phyloP scores from a whole-genome alignment of 2,329 filamentous ascomycete species.

The Aschersonia sp. region DNA sequence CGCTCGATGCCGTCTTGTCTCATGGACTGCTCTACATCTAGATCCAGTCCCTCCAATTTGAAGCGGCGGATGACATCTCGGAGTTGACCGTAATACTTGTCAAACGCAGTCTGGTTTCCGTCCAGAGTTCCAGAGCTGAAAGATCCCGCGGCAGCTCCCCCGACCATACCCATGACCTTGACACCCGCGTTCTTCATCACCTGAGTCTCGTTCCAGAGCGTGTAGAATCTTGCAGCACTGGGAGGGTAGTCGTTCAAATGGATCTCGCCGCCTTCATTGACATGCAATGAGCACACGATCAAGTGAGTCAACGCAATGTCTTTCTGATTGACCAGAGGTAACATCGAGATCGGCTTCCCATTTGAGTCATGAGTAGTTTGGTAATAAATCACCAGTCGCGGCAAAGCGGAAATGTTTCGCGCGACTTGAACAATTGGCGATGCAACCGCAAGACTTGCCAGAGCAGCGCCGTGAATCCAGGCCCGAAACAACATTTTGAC shows the following conservation, averaged over 20 bases:
- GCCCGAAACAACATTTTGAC: neutral
- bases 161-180: constrained; percentile 71
- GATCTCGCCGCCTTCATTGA: constrained; percentile 51
- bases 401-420: constrained; percentile 5
- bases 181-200: constrained; percentile 57
- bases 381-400: constrained; percentile 32
- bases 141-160: constrained; percentile 63
- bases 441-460: neutral
- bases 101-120: constrained; percentile 44
- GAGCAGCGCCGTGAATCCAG: neutral
- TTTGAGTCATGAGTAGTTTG: constrained; percentile 27
- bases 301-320: constrained; percentile 51
- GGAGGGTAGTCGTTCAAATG: constrained; percentile 67
- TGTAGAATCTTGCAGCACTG: constrained; percentile 44
- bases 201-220: constrained; percentile 61
- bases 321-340: constrained; percentile 25
- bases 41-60: constrained; percentile 51
- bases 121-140: constrained; percentile 35
- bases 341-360: constrained; percentile 30
- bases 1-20: constrained; percentile 48
- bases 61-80: constrained; percentile 44
- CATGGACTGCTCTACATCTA: constrained; percentile 65
- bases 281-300: constrained; percentile 68
- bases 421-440: neutral
- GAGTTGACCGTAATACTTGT: constrained; percentile 56